Evolutionary conservation across 306 rosid genomes (phyloP).

Genomic region (Casuarina cunninghamiana): DNA sequence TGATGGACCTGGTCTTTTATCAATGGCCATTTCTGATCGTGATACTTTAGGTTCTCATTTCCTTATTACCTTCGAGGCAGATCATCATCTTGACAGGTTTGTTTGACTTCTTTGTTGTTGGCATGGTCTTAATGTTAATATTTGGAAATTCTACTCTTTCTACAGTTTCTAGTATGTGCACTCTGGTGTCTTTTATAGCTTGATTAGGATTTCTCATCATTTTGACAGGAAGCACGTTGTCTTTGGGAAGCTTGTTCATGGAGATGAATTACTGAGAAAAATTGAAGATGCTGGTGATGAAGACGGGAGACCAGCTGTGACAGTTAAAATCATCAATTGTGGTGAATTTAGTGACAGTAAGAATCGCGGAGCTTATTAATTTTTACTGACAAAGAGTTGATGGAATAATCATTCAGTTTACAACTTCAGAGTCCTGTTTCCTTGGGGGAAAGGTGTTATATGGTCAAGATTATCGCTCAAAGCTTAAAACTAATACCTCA

Average conservation of each 20-base stretch:
- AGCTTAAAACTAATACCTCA: neutral
- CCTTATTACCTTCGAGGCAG: conserved; percentile 73
- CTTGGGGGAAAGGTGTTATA: neutral
- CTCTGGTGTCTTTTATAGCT: neutral
- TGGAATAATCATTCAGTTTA: neutral
- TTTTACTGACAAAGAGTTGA: too few species aligned
- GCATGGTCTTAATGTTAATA: neutral
- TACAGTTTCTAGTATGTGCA: neutral
- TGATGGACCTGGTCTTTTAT: conserved; percentile 71
- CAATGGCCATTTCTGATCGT: conserved; percentile 80
- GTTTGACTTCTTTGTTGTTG: conserved; percentile 7
- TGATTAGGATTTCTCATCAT: conserved; percentile 18
- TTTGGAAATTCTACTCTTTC: neutral
- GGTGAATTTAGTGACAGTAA: conserved; percentile 86
- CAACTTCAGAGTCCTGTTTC: neutral
- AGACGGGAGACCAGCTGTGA: conserved; percentile 78
- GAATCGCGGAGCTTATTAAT: conserved; percentile 1
- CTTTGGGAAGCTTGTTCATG: conserved; percentile 88
- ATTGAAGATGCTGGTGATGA: conserved; percentile 81
- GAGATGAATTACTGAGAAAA: conserved; percentile 62
- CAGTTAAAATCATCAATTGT: conserved; percentile 84
- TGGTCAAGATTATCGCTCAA: neutral
- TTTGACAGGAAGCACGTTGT: conserved; percentile 78
- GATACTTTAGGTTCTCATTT: conserved; percentile 88
- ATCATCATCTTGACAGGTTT: conserved; percentile 82